These are phyloP conservation scores for Lasiosphaeriaceae sp. DNA, from an alignment of 495 filamentous ascomycete species.

Conservation along the genomic window DNA sequence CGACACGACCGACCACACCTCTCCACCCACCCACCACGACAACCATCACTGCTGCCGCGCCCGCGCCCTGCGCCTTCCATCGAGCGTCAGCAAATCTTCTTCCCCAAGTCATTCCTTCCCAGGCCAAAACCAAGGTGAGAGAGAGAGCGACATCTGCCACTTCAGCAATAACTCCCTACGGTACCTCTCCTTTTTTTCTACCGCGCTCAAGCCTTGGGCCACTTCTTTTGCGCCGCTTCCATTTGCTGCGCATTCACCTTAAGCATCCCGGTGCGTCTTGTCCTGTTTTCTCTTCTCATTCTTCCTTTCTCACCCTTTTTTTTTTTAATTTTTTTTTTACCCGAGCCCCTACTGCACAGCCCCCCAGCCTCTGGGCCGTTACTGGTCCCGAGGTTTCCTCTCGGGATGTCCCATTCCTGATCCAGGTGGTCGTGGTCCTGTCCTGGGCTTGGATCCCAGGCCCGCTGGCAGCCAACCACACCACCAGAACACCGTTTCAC, in stretches of 20 bases:
- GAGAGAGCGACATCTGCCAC: too few species aligned
- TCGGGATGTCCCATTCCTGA: slow-evolving; percentile 10
- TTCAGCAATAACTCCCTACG: too few species aligned
- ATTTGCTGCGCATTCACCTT: too few species aligned
- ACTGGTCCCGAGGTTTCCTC: slow-evolving; percentile 2
- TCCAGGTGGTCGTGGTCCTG: background rate
- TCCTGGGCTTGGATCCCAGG: slow-evolving; percentile 8
- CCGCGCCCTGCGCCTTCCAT: background rate
- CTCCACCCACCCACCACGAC: too few species aligned
- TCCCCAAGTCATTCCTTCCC: background rate
- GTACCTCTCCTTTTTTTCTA: too few species aligned
- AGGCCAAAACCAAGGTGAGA: background rate
- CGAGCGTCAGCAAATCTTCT: background rate
- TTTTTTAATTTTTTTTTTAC: slow-evolving; percentile 6
- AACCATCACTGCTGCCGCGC: too few species aligned
- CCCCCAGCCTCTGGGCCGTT: background rate
- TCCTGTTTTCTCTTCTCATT: background rate
- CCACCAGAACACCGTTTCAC: background rate
- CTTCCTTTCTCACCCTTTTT: background rate
- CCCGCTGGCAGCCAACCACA: background rate
- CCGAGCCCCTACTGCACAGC: slow-evolving; percentile 2
- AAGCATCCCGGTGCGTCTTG: too few species aligned
- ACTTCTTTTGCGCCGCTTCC: too few species aligned
- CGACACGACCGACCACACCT: too few species aligned
- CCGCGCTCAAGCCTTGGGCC: too few species aligned